Percentiles rank a stretch among this genome's conserved stretches.
Conservation (phyloP, 129 eudicot species). For the Kitagawia praeruptora region DNA sequence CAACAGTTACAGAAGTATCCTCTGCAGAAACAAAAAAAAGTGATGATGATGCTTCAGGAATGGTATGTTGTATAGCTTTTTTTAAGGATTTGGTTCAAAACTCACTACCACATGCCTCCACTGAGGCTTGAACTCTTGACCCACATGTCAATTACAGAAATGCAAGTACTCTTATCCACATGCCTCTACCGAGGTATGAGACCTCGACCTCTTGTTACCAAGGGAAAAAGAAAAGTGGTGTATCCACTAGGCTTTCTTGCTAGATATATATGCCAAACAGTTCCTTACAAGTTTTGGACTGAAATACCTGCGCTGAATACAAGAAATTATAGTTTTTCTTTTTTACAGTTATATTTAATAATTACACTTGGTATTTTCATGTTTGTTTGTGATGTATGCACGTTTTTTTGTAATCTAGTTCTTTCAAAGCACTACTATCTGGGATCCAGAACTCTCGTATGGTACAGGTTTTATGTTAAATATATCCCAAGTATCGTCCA, state of each 20-base stretch:
- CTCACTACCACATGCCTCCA: not conserved
- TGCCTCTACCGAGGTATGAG: not conserved
- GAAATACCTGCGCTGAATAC: not conserved
- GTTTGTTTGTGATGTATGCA: not conserved
- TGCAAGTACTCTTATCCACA: not conserved
- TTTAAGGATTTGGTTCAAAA: not conserved
- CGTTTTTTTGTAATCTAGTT: not conserved
- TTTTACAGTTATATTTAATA: not conserved
- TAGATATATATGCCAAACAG: no score
- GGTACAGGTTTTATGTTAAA: not conserved
- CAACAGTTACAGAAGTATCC: conserved; percentile 25
- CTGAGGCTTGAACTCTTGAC: not conserved
- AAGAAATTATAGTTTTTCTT: not conserved
- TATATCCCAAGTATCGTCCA: not conserved
- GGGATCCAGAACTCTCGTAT: not conserved
- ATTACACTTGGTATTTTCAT: not conserved
- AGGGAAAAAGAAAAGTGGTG: not conserved
- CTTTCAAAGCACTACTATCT: not conserved
- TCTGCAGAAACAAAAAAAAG: conserved; percentile 26
- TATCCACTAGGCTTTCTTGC: not conserved
- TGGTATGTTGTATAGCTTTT: conserved; percentile 40
- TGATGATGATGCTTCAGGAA: conserved; percentile 80
- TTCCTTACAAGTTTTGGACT: not conserved
- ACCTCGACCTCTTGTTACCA: not conserved
- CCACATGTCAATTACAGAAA: not conserved